A percentile compares a stretch with the other conserved stretches of the same genome.
phyloP scores from a whole-genome alignment of 257 asterid species.

The Gentiana dahurica region DNA sequence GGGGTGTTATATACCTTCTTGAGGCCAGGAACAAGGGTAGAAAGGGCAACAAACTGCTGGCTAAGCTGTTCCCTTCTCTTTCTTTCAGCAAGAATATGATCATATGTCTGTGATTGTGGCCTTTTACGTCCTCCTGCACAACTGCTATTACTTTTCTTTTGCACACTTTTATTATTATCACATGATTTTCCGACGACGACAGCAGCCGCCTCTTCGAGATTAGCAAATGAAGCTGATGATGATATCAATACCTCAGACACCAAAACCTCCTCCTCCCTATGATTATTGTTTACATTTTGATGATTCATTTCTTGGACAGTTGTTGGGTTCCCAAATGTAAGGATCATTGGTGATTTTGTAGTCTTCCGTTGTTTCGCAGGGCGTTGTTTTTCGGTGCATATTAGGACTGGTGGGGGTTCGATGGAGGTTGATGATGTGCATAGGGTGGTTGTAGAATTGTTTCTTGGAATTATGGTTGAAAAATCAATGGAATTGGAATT shows the following conservation, averaged over 20 bases:
- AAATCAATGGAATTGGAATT: background rate
- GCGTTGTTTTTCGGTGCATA: background rate
- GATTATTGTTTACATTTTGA: background rate
- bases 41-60: conserved; percentile 26
- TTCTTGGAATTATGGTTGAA: conserved; percentile 2
- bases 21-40: conserved; percentile 41
- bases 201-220: background rate
- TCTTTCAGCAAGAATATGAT: conserved; percentile 38
- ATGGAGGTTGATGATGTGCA: conserved; percentile 1
- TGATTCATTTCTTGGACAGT: conserved; percentile 2
- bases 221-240: background rate
- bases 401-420: background rate
- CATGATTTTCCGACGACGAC: too few relatives aligned
- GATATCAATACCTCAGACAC: conserved; percentile 2
- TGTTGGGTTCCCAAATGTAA: conserved; percentile 12
- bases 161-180: background rate
- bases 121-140: conserved; percentile 14
- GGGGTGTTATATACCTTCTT: conserved; percentile 19
- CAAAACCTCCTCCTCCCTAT: conserved; percentile 3
- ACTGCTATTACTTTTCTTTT: conserved; percentile 10
- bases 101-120: conserved; percentile 32
- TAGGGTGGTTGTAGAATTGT: conserved; percentile 1
- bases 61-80: conserved; percentile 40
- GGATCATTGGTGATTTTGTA: conserved; percentile 8
- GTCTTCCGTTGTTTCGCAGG: background rate